A percentile compares a stretch with the other conserved stretches of the same genome.
phyloP scores from a whole-genome alignment of 345 rosid genomes.

The Aquilaria sinensis region DNA sequence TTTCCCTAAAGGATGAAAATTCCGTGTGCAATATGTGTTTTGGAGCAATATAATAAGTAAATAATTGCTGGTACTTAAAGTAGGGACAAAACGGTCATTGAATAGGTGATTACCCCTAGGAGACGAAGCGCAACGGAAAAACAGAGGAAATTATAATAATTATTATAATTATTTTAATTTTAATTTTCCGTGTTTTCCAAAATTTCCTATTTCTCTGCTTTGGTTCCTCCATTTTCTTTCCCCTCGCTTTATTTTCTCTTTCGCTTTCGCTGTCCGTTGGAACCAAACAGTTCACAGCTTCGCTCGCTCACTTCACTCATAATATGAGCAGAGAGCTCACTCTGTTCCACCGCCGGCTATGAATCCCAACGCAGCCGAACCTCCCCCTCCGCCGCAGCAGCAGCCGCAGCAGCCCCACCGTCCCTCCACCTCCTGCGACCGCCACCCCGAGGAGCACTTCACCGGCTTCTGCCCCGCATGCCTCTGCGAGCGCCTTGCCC shows the following conservation, averaged over 20 bases:
- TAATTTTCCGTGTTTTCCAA: slow-evolving; percentile 18
- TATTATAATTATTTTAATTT: slow-evolving; percentile 19
- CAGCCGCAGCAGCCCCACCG: slow-evolving; percentile 84
- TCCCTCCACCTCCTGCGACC: slow-evolving; percentile 77
- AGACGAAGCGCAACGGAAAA: slow-evolving; percentile 2
- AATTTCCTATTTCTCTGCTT: slow-evolving; percentile 1
- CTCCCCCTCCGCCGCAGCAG: slow-evolving; percentile 47
- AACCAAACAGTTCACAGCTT: slow-evolving; percentile 52
- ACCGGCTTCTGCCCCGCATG: slow-evolving; percentile 95
- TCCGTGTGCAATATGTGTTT: too few relatives aligned
- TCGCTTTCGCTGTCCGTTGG: slow-evolving; percentile 53
- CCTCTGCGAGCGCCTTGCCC: slow-evolving; percentile 93
- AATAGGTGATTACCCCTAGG: slow-evolving; percentile 24
- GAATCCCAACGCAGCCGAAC: slow-evolving; percentile 62
- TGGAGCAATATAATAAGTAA: neutral
- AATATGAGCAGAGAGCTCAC: slow-evolving; percentile 61
- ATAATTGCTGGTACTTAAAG: neutral
- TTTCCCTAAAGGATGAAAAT: too few relatives aligned
- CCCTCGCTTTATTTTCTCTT: slow-evolving; percentile 14
- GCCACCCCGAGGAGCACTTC: slow-evolving; percentile 85
- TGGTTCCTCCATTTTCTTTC: slow-evolving; percentile 11
- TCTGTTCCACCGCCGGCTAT: slow-evolving; percentile 52
- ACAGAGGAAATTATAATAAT: slow-evolving; percentile 7
- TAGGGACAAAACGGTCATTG: slow-evolving; percentile 20
- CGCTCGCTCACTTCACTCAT: slow-evolving; percentile 13